Evolutionary conservation across 2,329 filamentous ascomycete species (phyloP), one percentile per base, ranked within the genome.

Genomic region (Ophiognomonia clavigignenti-juglandacearum): DNA sequence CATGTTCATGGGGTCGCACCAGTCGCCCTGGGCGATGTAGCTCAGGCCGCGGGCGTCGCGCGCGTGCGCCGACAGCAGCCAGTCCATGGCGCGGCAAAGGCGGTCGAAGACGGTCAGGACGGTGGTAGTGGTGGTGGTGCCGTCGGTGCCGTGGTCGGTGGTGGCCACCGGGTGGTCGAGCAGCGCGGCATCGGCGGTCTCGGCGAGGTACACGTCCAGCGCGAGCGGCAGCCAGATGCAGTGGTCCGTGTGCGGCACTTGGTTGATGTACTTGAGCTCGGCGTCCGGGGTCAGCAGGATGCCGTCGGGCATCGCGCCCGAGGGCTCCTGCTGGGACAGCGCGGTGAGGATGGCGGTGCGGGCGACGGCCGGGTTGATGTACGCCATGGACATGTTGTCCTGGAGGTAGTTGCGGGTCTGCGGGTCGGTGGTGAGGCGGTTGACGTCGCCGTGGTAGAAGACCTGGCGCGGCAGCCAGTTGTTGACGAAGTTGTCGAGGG

Each of bases 1-100:
- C 77, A 80, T 80, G 60, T 80, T 80, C 72, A 80, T 77, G 4
- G 76, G 77, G 51, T 80, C 77, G 53, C 77, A 80, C 76, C 76
- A 80, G 57, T 80, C 77, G 29, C 77, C 77, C 58, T 79, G 75
- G 0, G 74, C 74, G 53, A 80, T 78, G 61, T 73, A 80, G 57
- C 72, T 77, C 6, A 80, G 65, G 0, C 76, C 76, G 4, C 75
- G 71, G 19, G 68, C 58, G 52, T 80, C 77, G 42, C 75, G 72
- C 2, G 72, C 65, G 11, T 36, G 22, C n/a, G 34, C 10, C 3
- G 60, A 55, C 6, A 79, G 64, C 0, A 80, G 63, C 73, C 74
- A 80, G 60, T 79, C 71, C 73, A 80, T 78, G 32, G 77, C 75
- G n/a, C 72, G 69, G 57, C 69, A 68, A 59, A 79, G 69, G 45